phyloP scores from a whole-genome alignment of 2,329 filamentous ascomycete species.

The Trichoderma pleuroti region DNA sequence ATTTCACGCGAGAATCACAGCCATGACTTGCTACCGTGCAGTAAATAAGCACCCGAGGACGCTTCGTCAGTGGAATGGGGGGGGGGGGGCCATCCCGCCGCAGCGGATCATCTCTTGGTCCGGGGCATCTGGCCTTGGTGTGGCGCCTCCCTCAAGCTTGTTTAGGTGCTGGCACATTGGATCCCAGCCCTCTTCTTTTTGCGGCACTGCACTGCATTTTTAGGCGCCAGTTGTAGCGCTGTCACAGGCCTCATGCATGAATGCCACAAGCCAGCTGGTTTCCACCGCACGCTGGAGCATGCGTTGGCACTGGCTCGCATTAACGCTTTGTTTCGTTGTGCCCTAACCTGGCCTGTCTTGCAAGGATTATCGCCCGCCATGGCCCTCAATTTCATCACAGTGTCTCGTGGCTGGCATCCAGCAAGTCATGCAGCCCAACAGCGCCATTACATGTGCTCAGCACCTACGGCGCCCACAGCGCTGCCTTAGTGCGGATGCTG shows the following conservation, averaged over 20 bases:
- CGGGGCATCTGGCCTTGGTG: constrained; percentile 11
- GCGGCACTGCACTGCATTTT: background rate
- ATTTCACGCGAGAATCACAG: background rate
- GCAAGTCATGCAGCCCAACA: constrained; percentile 5
- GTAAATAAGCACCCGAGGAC: constrained; percentile 18
- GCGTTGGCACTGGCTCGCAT: constrained; percentile 15
- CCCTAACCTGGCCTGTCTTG: background rate
- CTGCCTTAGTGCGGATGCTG: background rate
- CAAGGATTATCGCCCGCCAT: background rate
- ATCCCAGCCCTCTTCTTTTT: background rate
- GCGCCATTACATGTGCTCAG: background rate
- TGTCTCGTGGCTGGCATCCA: constrained; percentile 7
- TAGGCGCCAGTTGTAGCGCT: constrained; percentile 2
- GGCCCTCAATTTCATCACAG: background rate
- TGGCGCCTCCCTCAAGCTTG: background rate
- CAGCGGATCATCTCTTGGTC: constrained; percentile 21
- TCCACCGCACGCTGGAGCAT: constrained; percentile 6
- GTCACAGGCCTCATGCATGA: constrained; percentile 15
- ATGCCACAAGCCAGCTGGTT: constrained; percentile 11
- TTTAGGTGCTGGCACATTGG: background rate
- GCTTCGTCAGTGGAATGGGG: constrained; percentile 12
- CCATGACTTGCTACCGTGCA: constrained; percentile 3
- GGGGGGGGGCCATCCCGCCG: constrained; percentile 15
- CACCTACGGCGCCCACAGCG: background rate
- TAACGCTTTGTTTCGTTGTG: background rate